Conservation (phyloP, 371 early-diverging fungal genomes). For the Mortierella sp. region DNA sequence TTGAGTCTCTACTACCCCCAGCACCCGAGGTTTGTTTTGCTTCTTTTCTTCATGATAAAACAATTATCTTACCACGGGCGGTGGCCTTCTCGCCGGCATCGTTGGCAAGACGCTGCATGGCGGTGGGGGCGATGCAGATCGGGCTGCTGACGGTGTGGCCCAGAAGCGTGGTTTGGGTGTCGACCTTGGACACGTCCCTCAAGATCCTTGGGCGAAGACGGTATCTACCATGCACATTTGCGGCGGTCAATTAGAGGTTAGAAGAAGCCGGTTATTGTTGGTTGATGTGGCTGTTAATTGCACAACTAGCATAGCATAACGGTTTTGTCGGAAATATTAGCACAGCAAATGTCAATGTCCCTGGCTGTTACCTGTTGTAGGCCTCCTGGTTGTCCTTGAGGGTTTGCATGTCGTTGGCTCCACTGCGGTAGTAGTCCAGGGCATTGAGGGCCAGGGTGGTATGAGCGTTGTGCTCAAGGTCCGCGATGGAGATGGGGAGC, state of each 20-base stretch:
- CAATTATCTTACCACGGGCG: constrained; percentile 60
- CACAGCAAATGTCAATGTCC: too few species aligned
- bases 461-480: constrained; percentile 54
- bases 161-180: constrained; percentile 73
- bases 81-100: constrained; percentile 75
- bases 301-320: too few species aligned
- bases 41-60: constrained; percentile 25
- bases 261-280: neutral
- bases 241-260: neutral
- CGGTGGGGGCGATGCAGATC: constrained; percentile 63
- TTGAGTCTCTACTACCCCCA: neutral
- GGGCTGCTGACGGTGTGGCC: constrained; percentile 66
- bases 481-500: constrained; percentile 49
- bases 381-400: constrained; percentile 55
- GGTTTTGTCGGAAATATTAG: too few species aligned
- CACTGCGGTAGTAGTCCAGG: constrained; percentile 57
- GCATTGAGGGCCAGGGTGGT: constrained; percentile 50
- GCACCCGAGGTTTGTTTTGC: too few species aligned
- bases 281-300: too few species aligned
- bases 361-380: constrained; percentile 27
- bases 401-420: constrained; percentile 58
- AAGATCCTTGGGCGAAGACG: constrained; percentile 85
- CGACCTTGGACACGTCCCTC: constrained; percentile 78
- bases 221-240: constrained; percentile 59
- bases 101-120: constrained; percentile 73